Base-by-base conservation (phyloP, 1,284 basidiomycete genomes). In the Bondarzewia mesenterica region DNA sequence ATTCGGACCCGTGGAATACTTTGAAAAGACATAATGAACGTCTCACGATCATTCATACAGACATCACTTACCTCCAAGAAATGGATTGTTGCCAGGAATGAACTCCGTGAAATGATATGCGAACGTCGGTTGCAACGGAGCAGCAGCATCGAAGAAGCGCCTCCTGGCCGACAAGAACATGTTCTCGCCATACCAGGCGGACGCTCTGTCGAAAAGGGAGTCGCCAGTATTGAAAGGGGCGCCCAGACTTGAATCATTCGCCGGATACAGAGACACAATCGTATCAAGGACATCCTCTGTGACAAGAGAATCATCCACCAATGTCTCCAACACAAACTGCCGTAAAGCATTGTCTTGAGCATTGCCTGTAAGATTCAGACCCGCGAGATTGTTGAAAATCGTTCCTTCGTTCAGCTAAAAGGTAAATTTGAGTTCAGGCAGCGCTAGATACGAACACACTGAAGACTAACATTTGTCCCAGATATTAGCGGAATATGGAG, bases 321-420 rank as follows among this genome's bases (percentile, higher is more conserved):
- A 62, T 6, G 76, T 65, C 8, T 67, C 56, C 7, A 62, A 64
- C 48, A 78, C 70, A 58, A 74, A 78, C 6, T 63, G 60, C 42
- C 67, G 61, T 57, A 80, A 74, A 1, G 65, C 65, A 1, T 59
- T 54, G 23, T 66, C 62, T 56, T 78, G 65, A 5, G 64, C 61
- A 7, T 57, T 54, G 0, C 70, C 61, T 1, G 65, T 60, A 4
- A 73, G 62, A 14, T 62, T 58, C 2, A 73, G 59, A 21, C 62
- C 64, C 5, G 55, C 54, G 1, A 79, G 60, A 1, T 46, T 47
- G 37, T 68, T 72, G 59, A 77, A 76, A 0, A 48, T 54, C 0
- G 68, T 73, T 5, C 77, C 77, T 60, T 80, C 78, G 56, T 78
- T 78, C 5, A 72, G 60, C 77, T 78, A n/a, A n/a, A n/a, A n/a